Conservation (phyloP, 2,329 filamentous ascomycete species). For the Emergomyces orientalis region DNA sequence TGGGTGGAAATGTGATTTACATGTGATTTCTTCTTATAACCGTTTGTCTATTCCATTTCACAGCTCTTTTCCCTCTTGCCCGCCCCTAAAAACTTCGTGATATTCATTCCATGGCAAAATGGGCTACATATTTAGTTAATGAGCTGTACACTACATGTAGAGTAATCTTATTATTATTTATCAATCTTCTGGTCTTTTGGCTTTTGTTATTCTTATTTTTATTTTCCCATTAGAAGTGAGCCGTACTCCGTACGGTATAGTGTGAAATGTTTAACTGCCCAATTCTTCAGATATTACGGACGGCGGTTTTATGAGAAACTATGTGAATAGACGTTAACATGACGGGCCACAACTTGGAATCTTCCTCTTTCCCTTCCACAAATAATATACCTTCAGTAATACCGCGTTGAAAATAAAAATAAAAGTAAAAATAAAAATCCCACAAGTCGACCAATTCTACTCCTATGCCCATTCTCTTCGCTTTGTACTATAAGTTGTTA, state of each 20-base stretch:
- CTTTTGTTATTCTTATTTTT: background rate
- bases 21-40: background rate
- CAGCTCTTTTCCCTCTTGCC: background rate
- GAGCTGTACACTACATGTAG: background rate
- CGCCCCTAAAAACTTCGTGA: background rate
- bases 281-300: too few species aligned
- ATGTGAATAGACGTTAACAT: too few species aligned
- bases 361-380: background rate
- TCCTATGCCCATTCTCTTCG: too few species aligned
- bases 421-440: too few species aligned
- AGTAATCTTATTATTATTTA: background rate
- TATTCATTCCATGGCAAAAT: background rate
- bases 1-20: conserved; percentile 3
- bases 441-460: too few species aligned
- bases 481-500: too few species aligned
- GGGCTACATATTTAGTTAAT: background rate
- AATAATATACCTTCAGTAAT: background rate
- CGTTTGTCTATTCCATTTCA: background rate
- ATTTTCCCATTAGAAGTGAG: background rate
- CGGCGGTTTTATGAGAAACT: too few species aligned
- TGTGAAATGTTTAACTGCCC: background rate
- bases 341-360: too few species aligned
- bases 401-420: background rate
- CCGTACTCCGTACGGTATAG: too few species aligned
- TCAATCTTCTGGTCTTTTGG: background rate